A percentile compares a stretch with the other conserved stretches of the same genome.
These are phyloP conservation scores for Debaryomyces coudertii DNA, from an alignment of 1,139 yeast species.

Conservation along the genomic window DNA sequence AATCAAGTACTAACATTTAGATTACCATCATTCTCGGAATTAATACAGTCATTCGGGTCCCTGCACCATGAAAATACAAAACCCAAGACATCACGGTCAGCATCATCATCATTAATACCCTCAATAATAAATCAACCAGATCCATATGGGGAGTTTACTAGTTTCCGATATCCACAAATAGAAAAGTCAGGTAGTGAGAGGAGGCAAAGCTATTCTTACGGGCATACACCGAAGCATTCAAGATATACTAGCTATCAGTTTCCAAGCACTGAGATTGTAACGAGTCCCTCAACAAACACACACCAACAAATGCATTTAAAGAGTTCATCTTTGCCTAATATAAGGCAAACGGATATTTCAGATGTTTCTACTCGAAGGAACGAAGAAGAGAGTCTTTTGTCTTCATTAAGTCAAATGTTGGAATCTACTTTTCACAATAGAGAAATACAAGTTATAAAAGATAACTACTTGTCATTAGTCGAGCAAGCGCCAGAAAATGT, in stretches of 20 bases:
- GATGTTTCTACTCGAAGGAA: conserved; percentile 1
- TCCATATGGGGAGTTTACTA: background rate
- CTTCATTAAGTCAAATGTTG: conserved; percentile 3
- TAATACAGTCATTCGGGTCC: conserved; percentile 11
- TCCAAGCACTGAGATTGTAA: background rate
- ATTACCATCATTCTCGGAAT: conserved; percentile 15
- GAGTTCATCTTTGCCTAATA: conserved; percentile 5
- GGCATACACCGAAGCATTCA: background rate
- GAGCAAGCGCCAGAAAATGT: background rate
- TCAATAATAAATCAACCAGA: conserved; percentile 4
- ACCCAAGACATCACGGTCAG: conserved; percentile 4
- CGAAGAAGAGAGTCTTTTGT: conserved; percentile 7
- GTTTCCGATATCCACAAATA: background rate
- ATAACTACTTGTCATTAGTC: conserved; percentile 4
- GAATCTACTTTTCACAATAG: background rate
- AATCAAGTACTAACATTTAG: conserved; percentile 6
- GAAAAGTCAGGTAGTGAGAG: background rate
- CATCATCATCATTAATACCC: conserved; percentile 7
- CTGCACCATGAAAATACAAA: background rate
- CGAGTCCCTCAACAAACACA: too few relatives aligned
- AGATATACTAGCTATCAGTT: background rate
- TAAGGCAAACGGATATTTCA: background rate
- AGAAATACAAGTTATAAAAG: conserved; percentile 1
- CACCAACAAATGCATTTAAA: conserved; percentile 1
- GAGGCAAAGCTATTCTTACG: background rate